Conservation (phyloP, 306 rosid species). For the Corylus avellana region DNA sequence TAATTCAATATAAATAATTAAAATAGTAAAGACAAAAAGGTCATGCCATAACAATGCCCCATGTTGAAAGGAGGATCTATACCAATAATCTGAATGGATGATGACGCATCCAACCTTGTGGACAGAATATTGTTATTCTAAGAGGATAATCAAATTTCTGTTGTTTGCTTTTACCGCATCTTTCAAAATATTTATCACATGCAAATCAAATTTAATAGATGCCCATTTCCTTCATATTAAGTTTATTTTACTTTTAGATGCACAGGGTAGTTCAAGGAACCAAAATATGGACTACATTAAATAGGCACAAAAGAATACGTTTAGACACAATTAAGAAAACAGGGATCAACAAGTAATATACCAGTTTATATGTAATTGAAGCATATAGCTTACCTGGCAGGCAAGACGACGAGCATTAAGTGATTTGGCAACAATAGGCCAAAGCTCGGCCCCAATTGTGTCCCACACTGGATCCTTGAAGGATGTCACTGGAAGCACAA, state of each 20-base stretch:
- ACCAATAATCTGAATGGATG: neutral
- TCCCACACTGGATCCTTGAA: constrained; percentile 76
- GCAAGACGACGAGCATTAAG: constrained; percentile 78
- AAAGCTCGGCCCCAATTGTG: constrained; percentile 65
- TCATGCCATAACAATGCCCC: neutral
- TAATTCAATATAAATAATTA: neutral
- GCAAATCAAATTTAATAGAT: neutral
- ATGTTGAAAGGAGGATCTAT: neutral
- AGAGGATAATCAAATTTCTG: neutral
- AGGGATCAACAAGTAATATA: constrained; percentile 11
- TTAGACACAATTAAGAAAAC: constrained; percentile 11
- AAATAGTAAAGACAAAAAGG: neutral
- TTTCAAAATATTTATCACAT: neutral
- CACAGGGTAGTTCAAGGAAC: neutral
- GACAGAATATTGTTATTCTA: neutral
- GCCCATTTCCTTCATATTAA: constrained; percentile 9
- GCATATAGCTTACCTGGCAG: constrained; percentile 62
- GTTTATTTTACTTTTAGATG: constrained; percentile 1
- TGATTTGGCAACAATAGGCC: constrained; percentile 73
- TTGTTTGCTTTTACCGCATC: neutral
- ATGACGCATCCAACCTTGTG: neutral
- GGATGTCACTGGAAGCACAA: constrained; percentile 70
- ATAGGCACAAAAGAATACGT: neutral
- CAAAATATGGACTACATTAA: neutral
- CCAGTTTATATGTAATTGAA: constrained; percentile 14